These are phyloP conservation scores for Rhizopogon roseolus DNA, from an alignment of 768 basidiomycete species.

Conservation along the genomic window DNA sequence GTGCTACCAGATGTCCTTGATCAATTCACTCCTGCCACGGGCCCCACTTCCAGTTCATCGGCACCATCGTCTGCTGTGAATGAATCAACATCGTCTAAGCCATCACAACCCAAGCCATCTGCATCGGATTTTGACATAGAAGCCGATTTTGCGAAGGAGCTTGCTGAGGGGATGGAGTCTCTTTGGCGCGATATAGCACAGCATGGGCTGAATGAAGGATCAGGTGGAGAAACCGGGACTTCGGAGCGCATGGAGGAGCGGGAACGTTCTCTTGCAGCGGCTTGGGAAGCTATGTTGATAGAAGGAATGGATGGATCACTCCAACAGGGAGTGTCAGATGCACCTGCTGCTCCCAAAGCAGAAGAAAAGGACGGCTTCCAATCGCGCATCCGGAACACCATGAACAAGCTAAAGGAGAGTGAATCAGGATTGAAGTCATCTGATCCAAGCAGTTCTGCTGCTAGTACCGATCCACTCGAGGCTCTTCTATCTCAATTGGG, in stretches of 20 bases:
- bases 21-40: slow-evolving; percentile 30
- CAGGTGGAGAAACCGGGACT: slow-evolving; percentile 8
- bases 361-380: slow-evolving; percentile 49
- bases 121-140: slow-evolving; percentile 8
- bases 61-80: slow-evolving; percentile 11
- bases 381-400: slow-evolving; percentile 61
- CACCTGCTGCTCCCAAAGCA: slow-evolving; percentile 1
- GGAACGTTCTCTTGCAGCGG: slow-evolving; percentile 43
- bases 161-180: slow-evolving; percentile 40
- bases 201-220: slow-evolving; percentile 7
- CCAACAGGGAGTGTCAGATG: neutral
- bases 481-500: slow-evolving; percentile 47
- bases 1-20: slow-evolving; percentile 41
- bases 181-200: slow-evolving; percentile 29
- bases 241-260: slow-evolving; percentile 15
- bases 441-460: slow-evolving; percentile 1
- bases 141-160: slow-evolving; percentile 33
- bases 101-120: slow-evolving; percentile 8
- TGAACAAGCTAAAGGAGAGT: slow-evolving; percentile 69
- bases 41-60: slow-evolving; percentile 8
- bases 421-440: slow-evolving; percentile 37
- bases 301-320: slow-evolving; percentile 50
- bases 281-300: slow-evolving; percentile 70
- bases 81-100: slow-evolving; percentile 12
- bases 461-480: slow-evolving; percentile 37